These are phyloP conservation scores for Nigrograna mackinnonii DNA, from an alignment of 2,329 filamentous ascomycete species.

Conservation along the genomic window DNA sequence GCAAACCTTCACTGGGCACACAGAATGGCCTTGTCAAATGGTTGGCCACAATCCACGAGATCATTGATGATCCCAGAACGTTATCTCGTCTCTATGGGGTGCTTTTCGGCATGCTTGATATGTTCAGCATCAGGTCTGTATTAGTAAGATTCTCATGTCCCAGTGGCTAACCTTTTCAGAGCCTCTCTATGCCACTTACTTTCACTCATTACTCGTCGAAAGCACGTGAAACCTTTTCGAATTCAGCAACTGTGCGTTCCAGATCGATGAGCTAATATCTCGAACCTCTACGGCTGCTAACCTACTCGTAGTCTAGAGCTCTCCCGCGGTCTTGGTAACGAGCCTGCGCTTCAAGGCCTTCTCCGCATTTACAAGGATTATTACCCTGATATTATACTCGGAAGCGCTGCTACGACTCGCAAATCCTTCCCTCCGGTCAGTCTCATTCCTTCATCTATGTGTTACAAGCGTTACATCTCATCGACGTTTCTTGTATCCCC, in stretches of 20 bases:
- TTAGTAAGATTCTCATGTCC: conserved; percentile 5
- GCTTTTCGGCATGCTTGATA: conserved; percentile 81
- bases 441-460: conserved; percentile 20
- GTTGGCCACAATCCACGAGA: conserved; percentile 76
- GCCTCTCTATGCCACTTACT: conserved; percentile 72
- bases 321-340: conserved; percentile 58
- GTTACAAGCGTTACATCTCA: conserved; percentile 10
- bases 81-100: conserved; percentile 74
- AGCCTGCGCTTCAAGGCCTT: conserved; percentile 73
- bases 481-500: neutral
- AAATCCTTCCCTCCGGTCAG: conserved; percentile 43
- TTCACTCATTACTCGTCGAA: conserved; percentile 76
- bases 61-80: conserved; percentile 65
- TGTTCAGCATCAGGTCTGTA: conserved; percentile 69
- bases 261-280: neutral
- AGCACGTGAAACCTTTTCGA: conserved; percentile 81
- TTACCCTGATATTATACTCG: conserved; percentile 85
- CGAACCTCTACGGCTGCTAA: conserved; percentile 19
- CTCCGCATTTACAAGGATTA: conserved; percentile 87
- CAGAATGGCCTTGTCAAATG: conserved; percentile 76
- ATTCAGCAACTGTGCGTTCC: conserved; percentile 70
- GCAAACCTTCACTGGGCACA: conserved; percentile 71
- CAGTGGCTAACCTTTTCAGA: conserved; percentile 33
- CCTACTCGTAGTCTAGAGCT: conserved; percentile 48
- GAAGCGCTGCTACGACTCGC: conserved; percentile 58